Evolutionary conservation across 1,284 basidiomycete genomes (phyloP).

Genomic region (Spongiforma sp.): DNA sequence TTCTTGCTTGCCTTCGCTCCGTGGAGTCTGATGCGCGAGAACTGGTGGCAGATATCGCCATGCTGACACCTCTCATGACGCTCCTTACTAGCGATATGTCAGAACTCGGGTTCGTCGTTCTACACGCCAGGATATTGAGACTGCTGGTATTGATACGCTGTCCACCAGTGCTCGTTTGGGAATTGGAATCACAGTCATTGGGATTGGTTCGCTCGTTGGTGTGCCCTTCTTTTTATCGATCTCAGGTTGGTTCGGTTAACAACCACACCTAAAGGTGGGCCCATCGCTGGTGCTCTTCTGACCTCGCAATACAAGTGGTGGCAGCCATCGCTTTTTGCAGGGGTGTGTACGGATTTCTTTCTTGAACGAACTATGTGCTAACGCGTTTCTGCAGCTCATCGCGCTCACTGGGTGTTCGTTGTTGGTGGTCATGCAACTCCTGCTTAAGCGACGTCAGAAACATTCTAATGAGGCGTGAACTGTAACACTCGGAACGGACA

Average conservation of each 20-base stretch:
- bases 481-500: no score
- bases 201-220: conserved; percentile 23
- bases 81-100: conserved; percentile 38
- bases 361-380: background rate
- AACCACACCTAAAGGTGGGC: background rate
- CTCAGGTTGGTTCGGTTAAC: background rate
- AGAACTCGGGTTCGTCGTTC: conserved; percentile 30
- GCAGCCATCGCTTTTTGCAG: background rate
- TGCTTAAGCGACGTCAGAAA: conserved; percentile 11
- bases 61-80: conserved; percentile 38
- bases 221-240: background rate
- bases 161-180: conserved; percentile 30
- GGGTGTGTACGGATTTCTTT: background rate
- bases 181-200: conserved; percentile 8
- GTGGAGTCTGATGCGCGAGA: no score
- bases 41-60: no score
- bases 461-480: background rate
- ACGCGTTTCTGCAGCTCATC: conserved; percentile 17
- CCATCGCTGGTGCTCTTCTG: background rate
- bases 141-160: background rate
- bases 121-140: background rate
- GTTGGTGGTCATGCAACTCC: conserved; percentile 18
- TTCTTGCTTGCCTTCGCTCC: no score
- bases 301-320: background rate
- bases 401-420: conserved; percentile 16